Base-by-base conservation (phyloP, 2,329 filamentous ascomycete species). In the Rutstroemia sp. region DNA sequence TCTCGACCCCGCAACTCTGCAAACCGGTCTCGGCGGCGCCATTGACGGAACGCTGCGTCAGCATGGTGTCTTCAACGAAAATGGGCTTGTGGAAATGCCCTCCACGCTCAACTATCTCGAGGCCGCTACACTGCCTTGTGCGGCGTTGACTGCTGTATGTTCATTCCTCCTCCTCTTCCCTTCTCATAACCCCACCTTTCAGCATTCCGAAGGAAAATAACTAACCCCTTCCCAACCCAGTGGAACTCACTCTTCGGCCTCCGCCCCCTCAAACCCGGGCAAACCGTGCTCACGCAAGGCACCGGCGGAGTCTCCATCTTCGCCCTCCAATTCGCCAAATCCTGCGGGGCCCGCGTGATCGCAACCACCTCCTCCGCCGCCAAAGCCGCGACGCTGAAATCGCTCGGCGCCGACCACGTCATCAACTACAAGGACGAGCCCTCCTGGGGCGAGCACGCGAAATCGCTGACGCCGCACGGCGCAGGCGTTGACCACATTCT, bases 61-160 rank as follows among this genome's bases (percentile, higher is more conserved):
- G 55, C 75, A 77, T 56, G 74, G 76, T 14, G 70, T 73, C 21
- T 79, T 79, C 62, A 72, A 74, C 5, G 75, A 75, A 66, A 70
- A 87, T 47, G 83, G 82, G 0, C 76, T 89, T 2, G 83, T 89
- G 8, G 67, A 71, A 41, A 77, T 80, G 65, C 86, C 86, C 0
- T 62, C 67, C 4, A 75, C 74, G 16, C 66, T 83, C 4, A 73
- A 62, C 53, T 75, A 71, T 44, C 58, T 71, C 1, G 78, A 82
- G 58, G 76, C 72, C 1, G 71, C 74, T 25, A 81, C 77, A 0
- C 69, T 82, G 0, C 66, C 73, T 2, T 81, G 78, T 58, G 79
- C 80, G 0, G 79, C 73, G 1, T 57, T 82, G 10, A 81, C 79
- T 0, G 77, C 78, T 1, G 42, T 45, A 12, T 19, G 42, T 45